These are phyloP conservation scores for Conticribra weissflogii DNA, from an alignment of 108 stramenopile species.

Conservation along the genomic window DNA sequence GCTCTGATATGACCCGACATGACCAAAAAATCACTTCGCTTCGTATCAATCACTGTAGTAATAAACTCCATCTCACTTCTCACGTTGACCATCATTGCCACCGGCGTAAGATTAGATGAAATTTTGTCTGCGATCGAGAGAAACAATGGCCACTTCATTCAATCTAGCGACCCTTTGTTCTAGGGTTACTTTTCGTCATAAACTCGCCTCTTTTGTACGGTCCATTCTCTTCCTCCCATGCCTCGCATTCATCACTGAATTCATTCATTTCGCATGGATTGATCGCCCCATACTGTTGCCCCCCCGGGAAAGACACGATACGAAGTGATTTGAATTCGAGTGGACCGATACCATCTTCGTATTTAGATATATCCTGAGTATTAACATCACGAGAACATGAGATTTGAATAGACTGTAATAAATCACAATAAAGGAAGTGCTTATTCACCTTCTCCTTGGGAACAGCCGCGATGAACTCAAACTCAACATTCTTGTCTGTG, in stretches of 20 bases:
- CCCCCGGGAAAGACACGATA: slow-evolving; percentile 87
- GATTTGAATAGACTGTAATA: not conserved
- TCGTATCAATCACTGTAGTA: too few relatives aligned
- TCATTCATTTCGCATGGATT: slow-evolving; percentile 96
- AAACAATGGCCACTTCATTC: not conserved
- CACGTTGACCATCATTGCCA: not conserved
- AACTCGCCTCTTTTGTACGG: slow-evolving; percentile 68
- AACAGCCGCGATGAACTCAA: slow-evolving; percentile 89
- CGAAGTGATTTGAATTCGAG: slow-evolving; percentile 70
- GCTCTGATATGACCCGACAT: too few relatives aligned
- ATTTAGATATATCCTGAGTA: slow-evolving; percentile 54
- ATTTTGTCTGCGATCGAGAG: too few relatives aligned
- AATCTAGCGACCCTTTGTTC: slow-evolving; percentile 74
- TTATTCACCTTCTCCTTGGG: slow-evolving; percentile 71
- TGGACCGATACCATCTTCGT: slow-evolving; percentile 85
- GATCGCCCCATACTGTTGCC: slow-evolving; percentile 93
- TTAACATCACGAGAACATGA: not conserved
- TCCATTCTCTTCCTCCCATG: slow-evolving; percentile 82
- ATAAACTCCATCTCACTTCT: too few relatives aligned
- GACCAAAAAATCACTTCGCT: too few relatives aligned
- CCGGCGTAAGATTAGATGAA: not conserved
- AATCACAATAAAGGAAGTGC: not conserved
- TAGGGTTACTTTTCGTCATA: slow-evolving; percentile 78
- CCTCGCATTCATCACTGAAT: slow-evolving; percentile 89
- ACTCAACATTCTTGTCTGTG: slow-evolving; percentile 72